Conservation (phyloP, 768 basidiomycete species). For the Tephrocybe sp. region DNA sequence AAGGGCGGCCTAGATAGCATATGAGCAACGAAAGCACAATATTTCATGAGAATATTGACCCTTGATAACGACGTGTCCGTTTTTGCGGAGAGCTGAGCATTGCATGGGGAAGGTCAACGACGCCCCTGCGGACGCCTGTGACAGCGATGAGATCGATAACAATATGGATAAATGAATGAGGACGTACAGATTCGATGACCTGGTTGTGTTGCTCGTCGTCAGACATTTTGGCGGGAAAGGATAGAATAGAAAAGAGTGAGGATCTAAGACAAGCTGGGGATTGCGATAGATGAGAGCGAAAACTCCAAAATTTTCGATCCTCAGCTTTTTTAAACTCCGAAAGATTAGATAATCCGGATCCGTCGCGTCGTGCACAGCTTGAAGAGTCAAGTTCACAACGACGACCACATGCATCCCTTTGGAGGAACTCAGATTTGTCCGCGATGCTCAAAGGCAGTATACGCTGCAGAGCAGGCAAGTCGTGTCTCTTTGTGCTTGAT, state of each 20-base stretch:
- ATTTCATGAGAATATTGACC: slow-evolving; percentile 34
- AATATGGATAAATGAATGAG: slow-evolving; percentile 19
- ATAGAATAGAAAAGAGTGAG: slow-evolving; percentile 25
- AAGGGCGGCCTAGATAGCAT: slow-evolving; percentile 68
- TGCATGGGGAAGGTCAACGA: slow-evolving; percentile 84
- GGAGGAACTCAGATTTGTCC: slow-evolving; percentile 74
- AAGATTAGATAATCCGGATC: slow-evolving; percentile 20
- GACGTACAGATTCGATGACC: slow-evolving; percentile 75
- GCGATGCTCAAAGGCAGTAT: slow-evolving; percentile 73
- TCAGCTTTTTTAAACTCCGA: slow-evolving; percentile 20
- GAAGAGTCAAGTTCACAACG: background rate
- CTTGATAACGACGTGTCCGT: slow-evolving; percentile 96
- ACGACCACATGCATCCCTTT: slow-evolving; percentile 62
- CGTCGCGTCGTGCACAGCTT: slow-evolving; percentile 1
- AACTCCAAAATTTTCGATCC: slow-evolving; percentile 22
- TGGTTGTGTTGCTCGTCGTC: slow-evolving; percentile 91
- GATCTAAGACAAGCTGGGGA: slow-evolving; percentile 20
- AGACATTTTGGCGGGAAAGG: slow-evolving; percentile 58
- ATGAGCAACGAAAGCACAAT: background rate
- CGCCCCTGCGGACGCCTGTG: slow-evolving; percentile 74
- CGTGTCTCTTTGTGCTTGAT: background rate
- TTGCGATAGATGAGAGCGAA: slow-evolving; percentile 22
- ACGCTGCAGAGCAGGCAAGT: slow-evolving; percentile 84
- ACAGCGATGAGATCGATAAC: slow-evolving; percentile 14
- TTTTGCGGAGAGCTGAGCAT: slow-evolving; percentile 95